Evolutionary conservation across 2,329 filamentous ascomycete species (phyloP).

Genomic region (Aureobasidium sp.): DNA sequence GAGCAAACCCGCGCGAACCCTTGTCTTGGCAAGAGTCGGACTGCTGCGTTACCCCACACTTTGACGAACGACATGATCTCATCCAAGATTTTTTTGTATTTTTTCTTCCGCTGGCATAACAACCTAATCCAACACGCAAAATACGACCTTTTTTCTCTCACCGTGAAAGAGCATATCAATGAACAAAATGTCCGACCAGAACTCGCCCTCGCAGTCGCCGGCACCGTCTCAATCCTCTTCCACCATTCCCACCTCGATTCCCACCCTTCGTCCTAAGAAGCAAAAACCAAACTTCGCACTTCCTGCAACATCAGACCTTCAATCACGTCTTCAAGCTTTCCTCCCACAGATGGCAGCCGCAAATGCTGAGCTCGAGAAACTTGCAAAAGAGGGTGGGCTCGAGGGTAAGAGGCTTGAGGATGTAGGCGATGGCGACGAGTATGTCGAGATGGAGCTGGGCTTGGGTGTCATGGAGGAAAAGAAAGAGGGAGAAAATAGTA

Average conservation of each 20-base stretch:
- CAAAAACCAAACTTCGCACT: constrained; percentile 2
- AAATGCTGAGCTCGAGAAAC: constrained; percentile 23
- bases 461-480: constrained; percentile 30
- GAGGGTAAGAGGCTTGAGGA: constrained; percentile 26
- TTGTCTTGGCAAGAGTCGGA: neutral
- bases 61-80: neutral
- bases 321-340: constrained; percentile 24
- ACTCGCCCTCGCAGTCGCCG: neutral
- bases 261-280: constrained; percentile 6
- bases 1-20: neutral
- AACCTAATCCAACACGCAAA: neutral
- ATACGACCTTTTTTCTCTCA: too few species aligned
- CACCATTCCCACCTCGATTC: neutral
- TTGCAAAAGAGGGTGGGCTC: constrained; percentile 18
- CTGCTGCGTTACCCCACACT: neutral
- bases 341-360: constrained; percentile 27
- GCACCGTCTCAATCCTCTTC: neutral
- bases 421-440: constrained; percentile 26
- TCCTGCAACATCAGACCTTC: constrained; percentile 18
- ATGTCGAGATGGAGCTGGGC: constrained; percentile 32
- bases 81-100: constrained; percentile 9
- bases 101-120: neutral
- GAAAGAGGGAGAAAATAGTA: constrained; percentile 15
- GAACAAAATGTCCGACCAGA: neutral
- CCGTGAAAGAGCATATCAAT: neutral